Base-by-base conservation (phyloP, 2,329 filamentous ascomycete genomes). In the Beauveria sp. region DNA sequence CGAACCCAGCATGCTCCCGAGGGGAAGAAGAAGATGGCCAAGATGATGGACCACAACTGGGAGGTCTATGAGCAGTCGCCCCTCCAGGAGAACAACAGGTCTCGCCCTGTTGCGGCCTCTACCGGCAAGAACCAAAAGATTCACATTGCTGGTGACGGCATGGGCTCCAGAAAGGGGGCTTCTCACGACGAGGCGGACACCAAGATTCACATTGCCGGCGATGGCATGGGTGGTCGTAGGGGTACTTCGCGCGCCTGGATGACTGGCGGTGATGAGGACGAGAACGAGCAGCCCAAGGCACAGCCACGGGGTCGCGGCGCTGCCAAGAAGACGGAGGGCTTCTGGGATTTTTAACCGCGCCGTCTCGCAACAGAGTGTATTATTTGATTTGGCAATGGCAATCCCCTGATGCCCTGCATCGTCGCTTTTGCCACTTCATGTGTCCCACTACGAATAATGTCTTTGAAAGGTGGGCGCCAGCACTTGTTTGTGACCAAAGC, bases 21-120 rank as follows among this genome's bases (percentile, higher is more conserved):
- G 60, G 83, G 86, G 65, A 84, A 84, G 66, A 80, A 84, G 72
- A 90, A 91, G 76, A 87, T 82, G 3, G 83, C 90, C 59, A 87
- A 89, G 74, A 88, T 85, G 80, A 88, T 91, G 85, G 83, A 89
- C 68, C 77, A 87, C 52, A 84, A 80, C 72, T 87, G 84, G 85
- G 75, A 76, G 1, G 66, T 76, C 14, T 81, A 83, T 64, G 83
- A 86, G 61, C 70, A 80, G 67, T 86, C 84, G 2, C 82, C 83
- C 8, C 78, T 80, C 60, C 83, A 83, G 68, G 80, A 83, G 69
- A 83, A 83, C 69, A 83, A 83, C 69, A 64, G 69, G 50, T 48
- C 52, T 26, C 34, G 46, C 20, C 58, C 57, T 22, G 54, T 49
- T 34, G 12, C 51, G 10, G 40, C 51, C 20, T 18, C 43, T 8